A percentile compares a stretch with the other conserved stretches of the same genome.
Conservation (phyloP, 495 filamentous ascomycete species). For the Cetradonia linearis region DNA sequence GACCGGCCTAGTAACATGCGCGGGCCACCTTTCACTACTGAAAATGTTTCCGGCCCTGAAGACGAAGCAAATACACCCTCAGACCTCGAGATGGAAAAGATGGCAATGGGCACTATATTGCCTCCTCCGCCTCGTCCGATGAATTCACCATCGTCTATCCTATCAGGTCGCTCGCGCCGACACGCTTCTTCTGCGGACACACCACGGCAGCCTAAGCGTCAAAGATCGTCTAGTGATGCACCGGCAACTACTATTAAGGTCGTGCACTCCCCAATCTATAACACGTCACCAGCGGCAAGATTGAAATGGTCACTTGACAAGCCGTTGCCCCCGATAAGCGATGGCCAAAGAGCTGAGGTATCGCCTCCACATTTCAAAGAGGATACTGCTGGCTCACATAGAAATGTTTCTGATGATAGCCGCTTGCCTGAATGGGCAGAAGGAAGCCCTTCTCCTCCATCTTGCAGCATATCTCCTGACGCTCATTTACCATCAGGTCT, state of each 20-base stretch:
- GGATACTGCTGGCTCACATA: background rate
- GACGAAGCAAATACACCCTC: background rate
- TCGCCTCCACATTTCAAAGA: background rate
- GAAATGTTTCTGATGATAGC: background rate
- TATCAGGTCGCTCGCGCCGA: background rate
- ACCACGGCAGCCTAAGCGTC: background rate
- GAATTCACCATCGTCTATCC: background rate
- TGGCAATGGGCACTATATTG: conserved; percentile 12
- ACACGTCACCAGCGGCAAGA: background rate
- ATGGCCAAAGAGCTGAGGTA: conserved; percentile 6
- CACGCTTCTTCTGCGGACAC: background rate
- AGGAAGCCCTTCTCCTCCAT: background rate
- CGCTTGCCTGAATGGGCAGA: background rate
- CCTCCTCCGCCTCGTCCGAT: background rate
- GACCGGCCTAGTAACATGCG: background rate
- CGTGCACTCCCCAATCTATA: background rate
- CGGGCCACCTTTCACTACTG: background rate
- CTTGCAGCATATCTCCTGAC: background rate
- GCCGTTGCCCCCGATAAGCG: conserved; percentile 10
- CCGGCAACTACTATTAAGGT: background rate
- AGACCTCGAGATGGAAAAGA: conserved; percentile 9
- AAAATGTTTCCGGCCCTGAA: background rate
- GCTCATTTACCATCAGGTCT: background rate
- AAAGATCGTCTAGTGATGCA: conserved; percentile 1
- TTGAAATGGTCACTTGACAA: conserved; percentile 9